Conservation (phyloP, 495 filamentous ascomycete genomes). For the Penicillium cosmopolitanum region DNA sequence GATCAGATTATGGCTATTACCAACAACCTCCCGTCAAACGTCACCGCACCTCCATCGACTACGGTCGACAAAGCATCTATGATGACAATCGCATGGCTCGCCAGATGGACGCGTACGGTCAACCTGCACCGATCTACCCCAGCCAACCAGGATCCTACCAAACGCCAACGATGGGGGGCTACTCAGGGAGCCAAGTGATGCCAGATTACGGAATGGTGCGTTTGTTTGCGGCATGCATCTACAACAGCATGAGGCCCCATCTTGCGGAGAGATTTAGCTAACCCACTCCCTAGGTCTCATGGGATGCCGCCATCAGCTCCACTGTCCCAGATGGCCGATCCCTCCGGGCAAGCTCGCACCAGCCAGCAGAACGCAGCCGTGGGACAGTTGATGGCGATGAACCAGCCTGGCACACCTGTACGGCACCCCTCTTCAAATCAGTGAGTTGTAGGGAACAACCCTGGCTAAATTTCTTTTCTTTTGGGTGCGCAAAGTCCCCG, state of each 20-base stretch:
- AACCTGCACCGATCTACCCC: constrained; percentile 42
- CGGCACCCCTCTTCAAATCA: constrained; percentile 37
- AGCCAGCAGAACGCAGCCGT: constrained; percentile 44
- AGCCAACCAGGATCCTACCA: constrained; percentile 43
- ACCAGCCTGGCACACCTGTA: constrained; percentile 50
- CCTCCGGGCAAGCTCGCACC: constrained; percentile 39
- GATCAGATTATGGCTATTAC: constrained; percentile 44
- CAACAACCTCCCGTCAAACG: constrained; percentile 42
- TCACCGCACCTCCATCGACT: constrained; percentile 49
- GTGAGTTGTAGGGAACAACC: constrained; percentile 29
- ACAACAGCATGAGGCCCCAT: not conserved
- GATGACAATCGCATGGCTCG: constrained; percentile 48
- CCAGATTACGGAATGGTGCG: constrained; percentile 48
- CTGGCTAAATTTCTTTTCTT: constrained; percentile 35
- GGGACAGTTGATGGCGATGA: constrained; percentile 47
- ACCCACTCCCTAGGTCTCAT: not conserved
- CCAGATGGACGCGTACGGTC: constrained; percentile 46
- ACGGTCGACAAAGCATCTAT: constrained; percentile 44
- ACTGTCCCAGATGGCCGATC: constrained; percentile 44
- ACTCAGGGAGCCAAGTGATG: constrained; percentile 44
- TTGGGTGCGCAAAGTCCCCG: constrained; percentile 36
- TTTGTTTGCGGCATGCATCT: not conserved
- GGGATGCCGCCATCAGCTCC: constrained; percentile 38
- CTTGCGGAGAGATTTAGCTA: too few relatives aligned
- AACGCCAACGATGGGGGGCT: constrained; percentile 41